Evolutionary conservation across 2,329 filamentous ascomycete genomes (phyloP).

Genomic region (Xylaria sp.): DNA sequence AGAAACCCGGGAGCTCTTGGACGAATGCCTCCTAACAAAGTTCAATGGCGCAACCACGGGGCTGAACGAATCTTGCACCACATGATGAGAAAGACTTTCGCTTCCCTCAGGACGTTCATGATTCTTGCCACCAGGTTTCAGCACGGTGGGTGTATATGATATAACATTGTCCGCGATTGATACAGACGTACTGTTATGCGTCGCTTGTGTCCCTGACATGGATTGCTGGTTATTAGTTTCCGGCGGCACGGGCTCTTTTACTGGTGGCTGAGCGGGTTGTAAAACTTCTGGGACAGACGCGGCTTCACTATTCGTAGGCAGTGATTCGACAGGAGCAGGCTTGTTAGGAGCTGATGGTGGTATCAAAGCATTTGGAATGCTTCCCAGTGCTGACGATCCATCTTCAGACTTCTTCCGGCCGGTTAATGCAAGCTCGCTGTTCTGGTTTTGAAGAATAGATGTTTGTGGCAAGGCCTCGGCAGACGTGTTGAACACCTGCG

Average conservation of each 20-base stretch:
- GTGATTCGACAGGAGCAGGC: conserved; percentile 18
- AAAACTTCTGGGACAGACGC: conserved; percentile 35
- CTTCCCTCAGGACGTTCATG: conserved; percentile 17
- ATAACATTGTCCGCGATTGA: conserved; percentile 13
- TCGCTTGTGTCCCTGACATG: conserved; percentile 39
- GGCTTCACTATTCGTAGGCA: conserved; percentile 12
- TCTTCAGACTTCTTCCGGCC: conserved; percentile 41
- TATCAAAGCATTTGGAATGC: conserved; percentile 36
- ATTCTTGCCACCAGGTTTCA: conserved; percentile 39
- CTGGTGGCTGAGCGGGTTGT: conserved; percentile 35
- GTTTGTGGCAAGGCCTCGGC: conserved; percentile 38
- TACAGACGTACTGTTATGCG: conserved; percentile 41
- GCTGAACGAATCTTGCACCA: neutral
- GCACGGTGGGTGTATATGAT: conserved; percentile 34
- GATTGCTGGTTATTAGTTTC: conserved; percentile 19
- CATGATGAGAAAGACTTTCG: conserved; percentile 16
- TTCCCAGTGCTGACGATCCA: conserved; percentile 20
- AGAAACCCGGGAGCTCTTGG: conserved; percentile 32
- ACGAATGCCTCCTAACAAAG: conserved; percentile 39
- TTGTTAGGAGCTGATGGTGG: conserved; percentile 38
- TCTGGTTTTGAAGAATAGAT: conserved; percentile 46
- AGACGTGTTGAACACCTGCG: conserved; percentile 24
- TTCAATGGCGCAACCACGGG: conserved; percentile 41
- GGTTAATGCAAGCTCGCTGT: conserved; percentile 43
- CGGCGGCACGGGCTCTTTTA: conserved; percentile 16